Percentiles rank a stretch among this genome's conserved stretches.
Evolutionary conservation across 768 basidiomycete species (phyloP).

Genomic region (Sporobolomyces roseus): DNA sequence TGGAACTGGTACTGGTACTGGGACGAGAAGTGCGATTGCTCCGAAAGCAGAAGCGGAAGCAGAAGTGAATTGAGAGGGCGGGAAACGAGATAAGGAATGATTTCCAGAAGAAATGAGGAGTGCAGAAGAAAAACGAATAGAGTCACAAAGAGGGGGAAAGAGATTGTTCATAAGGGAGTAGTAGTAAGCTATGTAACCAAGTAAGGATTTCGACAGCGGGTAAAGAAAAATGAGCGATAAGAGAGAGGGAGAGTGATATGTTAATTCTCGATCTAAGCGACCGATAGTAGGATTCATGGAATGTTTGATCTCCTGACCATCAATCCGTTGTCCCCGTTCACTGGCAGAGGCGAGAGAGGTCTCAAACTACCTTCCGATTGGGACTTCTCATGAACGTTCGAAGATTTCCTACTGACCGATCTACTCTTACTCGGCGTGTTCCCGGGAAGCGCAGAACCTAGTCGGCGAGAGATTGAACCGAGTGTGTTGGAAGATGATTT

Average conservation of each 20-base stretch:
- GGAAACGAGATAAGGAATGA: neutral
- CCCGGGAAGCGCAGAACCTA: neutral
- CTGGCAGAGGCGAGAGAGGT: conserved; percentile 18
- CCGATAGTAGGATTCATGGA: conserved; percentile 5
- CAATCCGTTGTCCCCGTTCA: conserved; percentile 3
- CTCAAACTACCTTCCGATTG: neutral
- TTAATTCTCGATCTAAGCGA: no score
- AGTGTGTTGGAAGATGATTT: conserved; percentile 16
- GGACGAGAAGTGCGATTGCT: no score
- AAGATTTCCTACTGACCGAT: conserved; percentile 1
- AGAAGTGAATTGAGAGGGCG: no score
- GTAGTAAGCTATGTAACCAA: no score
- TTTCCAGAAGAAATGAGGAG: neutral
- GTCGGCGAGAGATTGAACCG: conserved; percentile 23
- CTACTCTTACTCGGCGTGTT: neutral
- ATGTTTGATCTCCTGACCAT: neutral
- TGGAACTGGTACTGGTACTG: no score
- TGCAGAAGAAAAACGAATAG: neutral
- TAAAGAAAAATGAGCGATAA: no score
- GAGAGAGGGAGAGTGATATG: no score
- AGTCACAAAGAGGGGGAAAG: neutral
- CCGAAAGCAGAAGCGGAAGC: no score
- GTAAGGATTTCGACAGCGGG: no score
- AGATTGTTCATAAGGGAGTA: no score
- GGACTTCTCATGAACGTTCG: neutral